phyloP scores from a whole-genome alignment of 2,329 filamentous ascomycete genomes.

The Monilinia polystroma region DNA sequence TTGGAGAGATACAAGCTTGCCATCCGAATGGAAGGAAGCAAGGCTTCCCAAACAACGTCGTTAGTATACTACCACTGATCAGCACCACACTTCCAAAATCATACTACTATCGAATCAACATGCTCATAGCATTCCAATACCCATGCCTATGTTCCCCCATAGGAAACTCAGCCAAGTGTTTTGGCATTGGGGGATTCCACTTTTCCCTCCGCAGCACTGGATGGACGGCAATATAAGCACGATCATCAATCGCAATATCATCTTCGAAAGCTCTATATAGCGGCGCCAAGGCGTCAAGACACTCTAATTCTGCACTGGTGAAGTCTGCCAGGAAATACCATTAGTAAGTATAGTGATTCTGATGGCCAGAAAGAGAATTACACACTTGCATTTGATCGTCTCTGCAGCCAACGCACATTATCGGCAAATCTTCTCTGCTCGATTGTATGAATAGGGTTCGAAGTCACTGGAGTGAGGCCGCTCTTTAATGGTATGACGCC shows the following conservation, averaged over 20 bases:
- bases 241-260: neutral
- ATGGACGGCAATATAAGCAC: conserved; percentile 16
- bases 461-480: conserved; percentile 17
- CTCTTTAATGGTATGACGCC: conserved; percentile 20
- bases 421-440: neutral
- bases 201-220: conserved; percentile 17
- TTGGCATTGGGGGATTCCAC: conserved; percentile 19
- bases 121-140: conserved; percentile 25
- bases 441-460: neutral
- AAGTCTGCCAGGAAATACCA: neutral
- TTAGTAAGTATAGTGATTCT: neutral
- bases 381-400: neutral
- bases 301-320: conserved; percentile 18
- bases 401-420: conserved; percentile 16
- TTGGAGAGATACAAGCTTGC: conserved; percentile 21
- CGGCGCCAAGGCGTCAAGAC: neutral
- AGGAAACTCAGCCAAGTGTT: conserved; percentile 22
- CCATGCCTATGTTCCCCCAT: conserved; percentile 20
- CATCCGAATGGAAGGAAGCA: conserved; percentile 17
- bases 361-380: neutral
- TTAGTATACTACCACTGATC: conserved; percentile 19
- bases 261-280: neutral
- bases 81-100: neutral
- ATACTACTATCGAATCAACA: neutral
- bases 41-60: conserved; percentile 21